Base-by-base conservation (phyloP, 1,139 yeast genomes). In the Starmera stellimalicola region DNA sequence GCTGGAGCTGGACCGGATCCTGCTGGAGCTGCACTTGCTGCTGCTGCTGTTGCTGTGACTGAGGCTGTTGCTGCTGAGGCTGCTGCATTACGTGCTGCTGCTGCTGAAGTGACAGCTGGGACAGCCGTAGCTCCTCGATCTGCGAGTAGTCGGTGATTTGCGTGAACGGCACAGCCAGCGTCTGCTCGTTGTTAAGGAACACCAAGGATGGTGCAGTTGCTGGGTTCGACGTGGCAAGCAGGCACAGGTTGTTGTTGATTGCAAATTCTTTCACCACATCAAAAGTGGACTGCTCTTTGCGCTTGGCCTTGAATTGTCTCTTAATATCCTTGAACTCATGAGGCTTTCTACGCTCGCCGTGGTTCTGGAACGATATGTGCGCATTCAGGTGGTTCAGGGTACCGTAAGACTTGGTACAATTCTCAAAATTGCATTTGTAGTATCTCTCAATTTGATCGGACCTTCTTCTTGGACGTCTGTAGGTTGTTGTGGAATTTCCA, bases 371-470 rank as follows among this genome's bases (percentile, higher is more conserved):
- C 9, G 68, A 66, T 10, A 79, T 75, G 51, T 79, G 87, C n/a
- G 84, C 77, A 51, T 79, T 79, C 35, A 79, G 58, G 52, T 79
- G 88, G 53, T 78, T 78, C 33, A 79, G 58, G 18, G 82, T 74
- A 4, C 87, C 88, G 51, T 79, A 79, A 35, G 79, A 73, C 53
- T 79, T 79, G 31, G 66, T 57, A 50, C 88, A 79, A 3, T 71
- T 73, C 9, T 68, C 65, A 44, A 45, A 73, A 30, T 66, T 65
- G 51, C 88, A 79, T 35, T 54, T 59, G 55, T 77, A 79, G 33
- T 74, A 59, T 30, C 88, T 62, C 37, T 73, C 72, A 39, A 79
- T 76, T 51, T 79, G 85, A 45, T 75, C 73, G 47, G 73, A 76
- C 28, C 77, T 61, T 40, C 85, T 63, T 43, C 88, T 63, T 37